A percentile compares a stretch with the other conserved stretches of the same genome.
Evolutionary conservation across 352 stramenopile genomes (phyloP).

Genomic region (Salisapilia sapeloensis): DNA sequence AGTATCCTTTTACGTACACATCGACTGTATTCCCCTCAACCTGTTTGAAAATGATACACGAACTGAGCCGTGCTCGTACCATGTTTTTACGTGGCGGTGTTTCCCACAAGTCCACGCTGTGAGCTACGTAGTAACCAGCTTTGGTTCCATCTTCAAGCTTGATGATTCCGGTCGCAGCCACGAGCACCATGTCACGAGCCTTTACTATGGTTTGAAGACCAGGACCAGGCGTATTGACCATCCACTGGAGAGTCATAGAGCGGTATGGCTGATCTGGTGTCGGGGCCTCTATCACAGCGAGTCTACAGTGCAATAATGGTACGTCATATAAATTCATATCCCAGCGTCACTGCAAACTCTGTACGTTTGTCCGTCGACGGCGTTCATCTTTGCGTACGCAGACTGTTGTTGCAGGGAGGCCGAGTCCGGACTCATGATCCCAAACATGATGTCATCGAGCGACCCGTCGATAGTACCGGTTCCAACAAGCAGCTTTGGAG

Average conservation of each 20-base stretch:
- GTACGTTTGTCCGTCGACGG: no score
- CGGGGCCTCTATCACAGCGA: slow-evolving; percentile 10
- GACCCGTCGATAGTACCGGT: slow-evolving; percentile 15
- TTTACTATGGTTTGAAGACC: slow-evolving; percentile 10
- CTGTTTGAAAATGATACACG: slow-evolving; percentile 4
- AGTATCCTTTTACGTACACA: slow-evolving; percentile 3
- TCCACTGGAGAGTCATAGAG: slow-evolving; percentile 15
- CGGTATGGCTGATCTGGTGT: slow-evolving; percentile 12
- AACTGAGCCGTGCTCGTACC: slow-evolving; percentile 1
- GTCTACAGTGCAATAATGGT: no score
- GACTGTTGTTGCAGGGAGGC: slow-evolving; percentile 2
- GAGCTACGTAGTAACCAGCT: slow-evolving; percentile 14
- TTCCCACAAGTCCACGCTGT: no score
- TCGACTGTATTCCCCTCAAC: slow-evolving; percentile 3
- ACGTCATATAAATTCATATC: no score
- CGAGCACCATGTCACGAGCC: slow-evolving; percentile 12
- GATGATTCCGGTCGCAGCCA: slow-evolving; percentile 15
- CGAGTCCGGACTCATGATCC: slow-evolving; percentile 4
- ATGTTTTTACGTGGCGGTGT: no score
- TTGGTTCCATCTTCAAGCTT: slow-evolving; percentile 7
- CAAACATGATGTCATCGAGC: slow-evolving; percentile 32
- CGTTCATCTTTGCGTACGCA: slow-evolving; percentile 2
- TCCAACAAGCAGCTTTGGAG: slow-evolving; percentile 3
- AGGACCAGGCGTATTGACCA: slow-evolving; percentile 8
- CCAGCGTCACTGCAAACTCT: slow-evolving; percentile 7